These are phyloP conservation scores for Schrenkiella parvula DNA, from an alignment of 345 rosid species.

Conservation along the genomic window DNA sequence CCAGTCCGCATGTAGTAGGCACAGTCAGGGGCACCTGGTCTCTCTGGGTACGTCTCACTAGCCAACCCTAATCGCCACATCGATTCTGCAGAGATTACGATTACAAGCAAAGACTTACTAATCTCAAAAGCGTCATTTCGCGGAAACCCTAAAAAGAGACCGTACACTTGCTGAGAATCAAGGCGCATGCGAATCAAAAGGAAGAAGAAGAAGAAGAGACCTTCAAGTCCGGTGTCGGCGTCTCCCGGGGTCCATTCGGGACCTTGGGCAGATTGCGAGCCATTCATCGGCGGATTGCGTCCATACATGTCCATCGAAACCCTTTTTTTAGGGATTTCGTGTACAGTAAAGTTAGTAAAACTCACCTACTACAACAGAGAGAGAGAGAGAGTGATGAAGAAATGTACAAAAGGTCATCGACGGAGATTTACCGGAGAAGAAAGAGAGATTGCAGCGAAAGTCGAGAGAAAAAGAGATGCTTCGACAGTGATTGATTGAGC, in stretches of 20 bases:
- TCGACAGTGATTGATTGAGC: constrained; percentile 23
- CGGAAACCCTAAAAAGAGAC: constrained; percentile 30
- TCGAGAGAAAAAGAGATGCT: constrained; percentile 28
- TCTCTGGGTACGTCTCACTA: constrained; percentile 66
- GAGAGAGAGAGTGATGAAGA: not conserved
- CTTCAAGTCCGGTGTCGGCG: constrained; percentile 64
- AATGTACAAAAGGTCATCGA: constrained; percentile 15
- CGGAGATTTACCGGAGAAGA: constrained; percentile 23
- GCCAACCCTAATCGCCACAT: constrained; percentile 71
- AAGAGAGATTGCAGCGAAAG: not conserved
- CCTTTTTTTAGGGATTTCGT: constrained; percentile 29
- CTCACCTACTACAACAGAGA: constrained; percentile 7
- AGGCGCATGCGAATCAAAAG: constrained; percentile 24
- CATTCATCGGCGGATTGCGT: constrained; percentile 48
- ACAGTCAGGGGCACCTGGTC: constrained; percentile 80
- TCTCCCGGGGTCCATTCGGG: constrained; percentile 59
- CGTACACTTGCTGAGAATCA: not conserved
- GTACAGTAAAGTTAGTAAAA: constrained; percentile 39
- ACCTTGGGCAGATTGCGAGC: constrained; percentile 52
- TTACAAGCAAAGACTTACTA: constrained; percentile 4
- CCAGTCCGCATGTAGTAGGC: constrained; percentile 93
- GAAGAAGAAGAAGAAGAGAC: constrained; percentile 14
- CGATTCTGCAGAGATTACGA: constrained; percentile 51
- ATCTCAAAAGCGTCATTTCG: constrained; percentile 38
- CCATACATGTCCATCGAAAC: constrained; percentile 68